Conservation (phyloP, 2,329 filamentous ascomycete genomes). For the Clarireedia paspali region DNA sequence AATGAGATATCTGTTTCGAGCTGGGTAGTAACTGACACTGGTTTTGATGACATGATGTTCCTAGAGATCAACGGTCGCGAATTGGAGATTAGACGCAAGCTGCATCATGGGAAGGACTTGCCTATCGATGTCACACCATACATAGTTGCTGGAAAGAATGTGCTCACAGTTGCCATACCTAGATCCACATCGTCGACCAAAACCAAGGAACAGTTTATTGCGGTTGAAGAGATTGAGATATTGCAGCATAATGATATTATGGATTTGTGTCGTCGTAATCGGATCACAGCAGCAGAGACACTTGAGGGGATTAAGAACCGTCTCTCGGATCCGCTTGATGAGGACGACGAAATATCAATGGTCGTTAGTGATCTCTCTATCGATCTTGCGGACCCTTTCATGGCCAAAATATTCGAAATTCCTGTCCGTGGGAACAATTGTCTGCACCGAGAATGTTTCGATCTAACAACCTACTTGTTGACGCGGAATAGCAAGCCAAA, state of each 20-base stretch:
- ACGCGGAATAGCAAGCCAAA: conserved; percentile 46
- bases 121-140: conserved; percentile 64
- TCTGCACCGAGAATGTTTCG: conserved; percentile 80
- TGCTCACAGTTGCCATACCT: conserved; percentile 19
- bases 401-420: conserved; percentile 52
- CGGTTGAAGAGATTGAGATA: conserved; percentile 62
- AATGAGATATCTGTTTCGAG: conserved; percentile 31
- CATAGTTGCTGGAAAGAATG: conserved; percentile 17
- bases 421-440: conserved; percentile 68
- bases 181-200: conserved; percentile 28
- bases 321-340: conserved; percentile 32
- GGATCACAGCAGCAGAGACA: conserved; percentile 41
- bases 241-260: conserved; percentile 38
- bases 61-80: conserved; percentile 55
- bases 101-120: conserved; percentile 67
- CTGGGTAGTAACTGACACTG: conserved; percentile 58
- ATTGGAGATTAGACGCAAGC: conserved; percentile 54
- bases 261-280: conserved; percentile 32
- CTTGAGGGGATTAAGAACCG: conserved; percentile 48
- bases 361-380: conserved; percentile 51
- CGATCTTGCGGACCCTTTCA: conserved; percentile 62
- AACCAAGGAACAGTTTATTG: conserved; percentile 48
- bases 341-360: conserved; percentile 53
- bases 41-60: conserved; percentile 66
- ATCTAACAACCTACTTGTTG: conserved; percentile 71